Percentiles rank a stretch among this genome's conserved stretches.
Conservation (phyloP, 73 alveolate species). For the Symbiodinium pilosum region DNA sequence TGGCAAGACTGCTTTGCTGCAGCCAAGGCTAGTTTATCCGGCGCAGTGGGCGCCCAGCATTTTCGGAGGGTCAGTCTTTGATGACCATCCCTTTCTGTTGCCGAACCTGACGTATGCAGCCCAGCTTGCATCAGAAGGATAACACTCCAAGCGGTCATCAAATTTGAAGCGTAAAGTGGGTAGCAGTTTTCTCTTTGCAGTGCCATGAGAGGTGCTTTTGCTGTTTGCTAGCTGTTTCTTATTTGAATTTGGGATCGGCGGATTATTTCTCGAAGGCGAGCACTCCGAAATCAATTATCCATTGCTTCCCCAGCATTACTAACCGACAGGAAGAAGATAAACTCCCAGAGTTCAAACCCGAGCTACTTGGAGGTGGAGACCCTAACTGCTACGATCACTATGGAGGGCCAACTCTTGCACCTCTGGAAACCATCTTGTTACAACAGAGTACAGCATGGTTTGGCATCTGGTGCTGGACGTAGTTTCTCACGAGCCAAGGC, state of each 20-base stretch:
- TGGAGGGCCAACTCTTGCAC: no score
- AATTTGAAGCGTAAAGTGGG: background rate
- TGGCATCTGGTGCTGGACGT: background rate
- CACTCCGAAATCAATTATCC: no score
- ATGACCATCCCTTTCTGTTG: conserved; percentile 56
- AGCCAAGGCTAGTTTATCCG: conserved; percentile 59
- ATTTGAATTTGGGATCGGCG: background rate
- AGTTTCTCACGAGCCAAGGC: background rate
- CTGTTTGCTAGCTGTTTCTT: background rate
- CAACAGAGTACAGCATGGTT: background rate
- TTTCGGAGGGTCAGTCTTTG: conserved; percentile 70
- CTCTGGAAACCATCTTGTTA: no score
- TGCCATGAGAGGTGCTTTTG: background rate
- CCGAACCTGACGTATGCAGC: conserved; percentile 82
- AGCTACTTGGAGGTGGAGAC: no score
- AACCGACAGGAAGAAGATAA: no score
- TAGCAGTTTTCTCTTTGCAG: no score
- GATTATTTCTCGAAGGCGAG: no score
- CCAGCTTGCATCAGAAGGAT: background rate
- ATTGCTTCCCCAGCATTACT: no score
- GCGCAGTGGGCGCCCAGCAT: conserved; percentile 57
- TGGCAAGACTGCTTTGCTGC: no score
- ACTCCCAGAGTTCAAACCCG: no score
- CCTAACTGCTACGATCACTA: no score
- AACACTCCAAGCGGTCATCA: background rate